Base-by-base conservation (phyloP, 2,329 filamentous ascomycete genomes). In the Arthrobotrys iridis region DNA sequence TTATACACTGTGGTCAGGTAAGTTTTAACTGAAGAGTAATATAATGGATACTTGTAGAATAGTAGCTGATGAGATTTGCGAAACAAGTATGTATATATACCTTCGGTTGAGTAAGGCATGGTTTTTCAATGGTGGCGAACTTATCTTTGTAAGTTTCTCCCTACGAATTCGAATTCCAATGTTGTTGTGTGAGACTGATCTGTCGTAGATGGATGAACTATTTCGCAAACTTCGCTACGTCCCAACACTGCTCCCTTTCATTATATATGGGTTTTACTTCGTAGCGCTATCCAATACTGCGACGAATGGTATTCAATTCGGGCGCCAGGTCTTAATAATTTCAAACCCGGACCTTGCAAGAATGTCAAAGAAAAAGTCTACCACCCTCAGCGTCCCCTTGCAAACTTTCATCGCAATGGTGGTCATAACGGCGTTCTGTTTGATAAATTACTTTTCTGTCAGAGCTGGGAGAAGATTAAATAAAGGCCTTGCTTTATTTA, bases 51-150 rank as follows among this genome's bases (percentile, higher is more conserved):
- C n/a, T n/a, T n/a, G n/a, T n/a, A 43, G 15, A 4, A 18, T 5
- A 6, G 13, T 43, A 4, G 13, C 40, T 43, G 11, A 43, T 18
- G 15, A n/a, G 4, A 43, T 43, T n/a, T 5, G 11, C 40, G 40
- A 4, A 43, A 11, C 15, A 57, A n/a, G 50, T 37, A 57, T 57
- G 50, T 15, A 35, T 11, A 57, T 57, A 18, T 57, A 57, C 28
- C 50, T 57, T 18, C 7, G 28, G 3, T 37, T 35, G 8, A 35
- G 50, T 20, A 35, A 37, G 13, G 50, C 50, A 8, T 57, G 50
- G 50, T 57, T 57, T 15, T 57, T 57, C 50, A 57, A 57, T 37
- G 50, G 50, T 57, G 50, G 50, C 28, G 50, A 57, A 22, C 50
- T 57, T 10, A 24, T 57, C 37, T 57, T 57, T 24, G 50, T 57